phyloP scores from a whole-genome alignment of 2,329 filamentous ascomycete species.

The Ascochyta clinopodiicola region DNA sequence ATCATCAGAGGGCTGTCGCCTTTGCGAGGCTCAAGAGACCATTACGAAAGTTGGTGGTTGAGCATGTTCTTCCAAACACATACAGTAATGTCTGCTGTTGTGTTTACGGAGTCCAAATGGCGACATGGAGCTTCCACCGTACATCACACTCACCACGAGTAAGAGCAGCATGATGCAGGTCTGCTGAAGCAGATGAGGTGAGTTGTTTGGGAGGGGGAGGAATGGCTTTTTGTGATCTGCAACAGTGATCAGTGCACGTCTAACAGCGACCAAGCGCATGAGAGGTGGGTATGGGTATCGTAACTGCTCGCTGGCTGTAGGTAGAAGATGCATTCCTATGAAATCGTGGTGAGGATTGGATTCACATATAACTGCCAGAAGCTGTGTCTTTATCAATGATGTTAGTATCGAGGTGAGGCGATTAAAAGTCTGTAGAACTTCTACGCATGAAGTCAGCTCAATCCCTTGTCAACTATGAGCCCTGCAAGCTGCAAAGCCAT shows the following conservation, averaged over 20 bases:
- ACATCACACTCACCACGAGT: not conserved
- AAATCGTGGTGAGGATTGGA: not conserved
- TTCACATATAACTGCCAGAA: not conserved
- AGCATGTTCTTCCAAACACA: not conserved
- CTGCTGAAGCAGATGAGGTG: not conserved
- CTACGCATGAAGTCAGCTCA: not conserved
- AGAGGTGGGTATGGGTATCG: not conserved
- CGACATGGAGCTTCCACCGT: not conserved
- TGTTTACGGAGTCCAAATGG: not conserved
- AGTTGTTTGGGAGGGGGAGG: not conserved
- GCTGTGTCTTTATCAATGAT: not conserved
- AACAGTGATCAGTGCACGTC: not conserved
- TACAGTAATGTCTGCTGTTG: not conserved
- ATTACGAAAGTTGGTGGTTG: not conserved
- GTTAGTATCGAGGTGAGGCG: not conserved
- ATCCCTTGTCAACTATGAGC: not conserved
- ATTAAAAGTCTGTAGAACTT: not conserved
- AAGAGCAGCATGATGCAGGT: not conserved
- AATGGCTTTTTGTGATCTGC: not conserved
- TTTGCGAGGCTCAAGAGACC: not conserved
- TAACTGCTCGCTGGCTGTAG: not conserved
- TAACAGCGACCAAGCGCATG: not conserved
- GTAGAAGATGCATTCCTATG: not conserved
- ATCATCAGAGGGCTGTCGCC: not conserved
- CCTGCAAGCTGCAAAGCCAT: not conserved